Evolutionary conservation across 2,329 filamentous ascomycete genomes (phyloP), one percentile per base, ranked within the genome.

Genomic region (Delphinella strobiligena): DNA sequence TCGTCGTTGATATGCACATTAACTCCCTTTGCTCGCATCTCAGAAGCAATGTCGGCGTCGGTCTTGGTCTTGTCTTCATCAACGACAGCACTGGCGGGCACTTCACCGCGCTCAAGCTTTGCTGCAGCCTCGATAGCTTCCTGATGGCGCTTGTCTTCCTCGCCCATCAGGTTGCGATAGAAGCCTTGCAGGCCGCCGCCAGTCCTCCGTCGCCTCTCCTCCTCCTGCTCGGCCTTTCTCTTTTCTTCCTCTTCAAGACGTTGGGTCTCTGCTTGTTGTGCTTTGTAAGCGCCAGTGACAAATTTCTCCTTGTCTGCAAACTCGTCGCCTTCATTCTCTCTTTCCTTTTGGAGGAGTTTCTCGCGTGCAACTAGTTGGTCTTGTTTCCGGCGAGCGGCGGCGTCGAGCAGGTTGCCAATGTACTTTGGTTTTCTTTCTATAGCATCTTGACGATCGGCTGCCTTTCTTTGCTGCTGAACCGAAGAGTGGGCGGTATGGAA

Each of bases 251-350:
- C 80, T 53, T 88, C 82, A 7, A 83, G 54, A 40, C 69, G 65
- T 48, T 69, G 66, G 47, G 84, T 78, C 58, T 88, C 84, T 55
- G 81, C 82, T 53, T 88, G 82, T 54, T 89, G 83, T 53, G 72
- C 71, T 64, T 82, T 85, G 58, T 91, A 93, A 27, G 83, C 83
- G 42, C 78, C 80, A 0, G 84, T 91, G 24, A 91, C 85, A 49
- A 91, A 91, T 60, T 80, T 84, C 55, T 91, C 85, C 63, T 88
- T 91, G 51, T 80, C 84, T 0, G 73, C 80, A 51, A 78, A 91
- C 53, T 82, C 80, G 24, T 89, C 84, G 14, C 84, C 84, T 56
- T 91, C 85, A 0, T 75, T 79, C 51, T 83, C 83, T 34, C 84
- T 72, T 56, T 91, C 84, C 17, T 78, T 72, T 50, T 82, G 78